phyloP scores from a whole-genome alignment of 306 rosid genomes.

The Astragalus membranaceus region DNA sequence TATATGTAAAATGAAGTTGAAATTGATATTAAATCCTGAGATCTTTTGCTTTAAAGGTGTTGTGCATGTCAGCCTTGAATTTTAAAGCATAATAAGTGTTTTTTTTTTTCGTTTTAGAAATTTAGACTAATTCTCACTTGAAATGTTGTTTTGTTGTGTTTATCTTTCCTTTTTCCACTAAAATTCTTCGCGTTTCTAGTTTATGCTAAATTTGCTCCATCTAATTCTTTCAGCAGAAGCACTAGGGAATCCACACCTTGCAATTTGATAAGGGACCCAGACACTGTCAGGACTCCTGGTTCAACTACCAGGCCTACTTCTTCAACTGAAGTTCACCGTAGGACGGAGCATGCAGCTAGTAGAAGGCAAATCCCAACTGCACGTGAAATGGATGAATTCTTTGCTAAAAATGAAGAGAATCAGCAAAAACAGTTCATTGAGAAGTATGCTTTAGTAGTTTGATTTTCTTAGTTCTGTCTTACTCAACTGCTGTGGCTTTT shows the following conservation, averaged over 20 bases:
- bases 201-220: neutral
- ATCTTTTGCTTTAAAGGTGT: neutral
- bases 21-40: neutral
- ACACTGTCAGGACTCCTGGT: conserved; percentile 61
- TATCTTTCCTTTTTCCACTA: neutral
- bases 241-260: conserved; percentile 94
- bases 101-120: neutral
- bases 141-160: neutral
- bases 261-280: conserved; percentile 75
- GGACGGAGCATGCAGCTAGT: conserved; percentile 39
- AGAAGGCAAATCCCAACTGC: conserved; percentile 66
- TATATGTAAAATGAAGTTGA: neutral
- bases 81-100: neutral
- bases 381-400: conserved; percentile 81
- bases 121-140: neutral
- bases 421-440: conserved; percentile 69
- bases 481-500: neutral
- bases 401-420: conserved; percentile 58
- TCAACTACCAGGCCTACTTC: conserved; percentile 70
- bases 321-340: conserved; percentile 39
- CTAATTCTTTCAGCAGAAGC: conserved; percentile 45
- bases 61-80: neutral
- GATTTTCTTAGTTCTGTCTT: conserved; percentile 2
- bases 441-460: conserved; percentile 42
- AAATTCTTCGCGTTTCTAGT: neutral